phyloP scores from a whole-genome alignment of 2,329 filamentous ascomycete species.

The Ophiostoma sp. region DNA sequence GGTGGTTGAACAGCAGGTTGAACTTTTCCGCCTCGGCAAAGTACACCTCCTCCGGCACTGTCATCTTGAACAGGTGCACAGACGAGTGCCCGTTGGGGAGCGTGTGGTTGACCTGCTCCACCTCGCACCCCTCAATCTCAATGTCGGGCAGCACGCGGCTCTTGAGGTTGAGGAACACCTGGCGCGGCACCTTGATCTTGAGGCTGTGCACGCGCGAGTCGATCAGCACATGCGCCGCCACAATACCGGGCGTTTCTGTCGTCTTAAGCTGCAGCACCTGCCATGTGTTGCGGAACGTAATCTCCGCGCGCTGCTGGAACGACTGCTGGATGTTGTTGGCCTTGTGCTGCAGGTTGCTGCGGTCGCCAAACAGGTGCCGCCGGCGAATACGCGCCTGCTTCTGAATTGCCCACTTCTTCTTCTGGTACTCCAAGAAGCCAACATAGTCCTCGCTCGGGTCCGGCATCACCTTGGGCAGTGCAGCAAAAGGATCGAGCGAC shows the following conservation, averaged over 20 bases:
- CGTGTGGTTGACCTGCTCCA: conserved; percentile 89
- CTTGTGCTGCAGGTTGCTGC: conserved; percentile 31
- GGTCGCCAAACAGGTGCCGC: conserved; percentile 88
- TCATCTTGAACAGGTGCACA: conserved; percentile 88
- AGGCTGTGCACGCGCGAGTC: conserved; percentile 85
- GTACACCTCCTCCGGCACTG: conserved; percentile 82
- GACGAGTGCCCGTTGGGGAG: conserved; percentile 93
- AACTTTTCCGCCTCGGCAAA: conserved; percentile 80
- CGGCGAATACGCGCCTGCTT: conserved; percentile 80
- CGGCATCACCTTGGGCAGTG: conserved; percentile 78
- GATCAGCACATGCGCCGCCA: conserved; percentile 85
- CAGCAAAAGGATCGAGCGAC: conserved; percentile 71
- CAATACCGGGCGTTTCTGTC: conserved; percentile 78
- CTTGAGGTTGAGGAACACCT: conserved; percentile 89
- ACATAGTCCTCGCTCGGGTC: conserved; percentile 79
- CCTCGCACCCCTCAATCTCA: conserved; percentile 75
- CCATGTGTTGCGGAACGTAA: conserved; percentile 89
- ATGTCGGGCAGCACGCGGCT: conserved; percentile 82
- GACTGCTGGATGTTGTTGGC: conserved; percentile 56
- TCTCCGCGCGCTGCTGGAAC: conserved; percentile 88
- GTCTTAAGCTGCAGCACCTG: conserved; percentile 83
- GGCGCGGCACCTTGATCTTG: conserved; percentile 82
- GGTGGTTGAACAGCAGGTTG: conserved; percentile 76
- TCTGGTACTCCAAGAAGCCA: conserved; percentile 88
- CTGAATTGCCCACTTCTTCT: conserved; percentile 98